Base-by-base conservation (phyloP, 345 rosid species). In the Laguncularia racemosa region DNA sequence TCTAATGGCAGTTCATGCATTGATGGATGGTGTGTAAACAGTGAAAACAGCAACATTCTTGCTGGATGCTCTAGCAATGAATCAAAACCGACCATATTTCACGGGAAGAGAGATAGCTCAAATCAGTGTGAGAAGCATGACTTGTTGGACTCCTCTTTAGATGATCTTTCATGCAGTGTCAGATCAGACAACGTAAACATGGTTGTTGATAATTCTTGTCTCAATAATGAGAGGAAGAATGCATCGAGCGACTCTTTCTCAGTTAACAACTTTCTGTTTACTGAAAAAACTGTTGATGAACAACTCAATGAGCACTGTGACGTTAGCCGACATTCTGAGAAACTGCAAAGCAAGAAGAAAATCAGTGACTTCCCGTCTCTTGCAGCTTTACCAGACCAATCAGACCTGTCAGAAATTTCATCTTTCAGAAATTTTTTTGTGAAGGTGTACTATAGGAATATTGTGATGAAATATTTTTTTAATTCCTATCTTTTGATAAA, bases 241-340 rank as follows among this genome's bases (percentile, higher is more conserved):
- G 61, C 21, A 20, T 58, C 44, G 8, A 48, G 51, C 28, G n/a
- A 44, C 20, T 46, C 61, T 14, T 38, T 28, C 33, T 58, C 61
- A 47, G 61, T 48, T 40, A 28, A 58, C 11, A 47, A 26, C 14
- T 12, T 48, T 28, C 61, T 44, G n/a, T 26, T 48, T 16, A 44
- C 43, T 20, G 44, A 48, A 10, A 47, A 40, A 55, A 23, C 46
- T 15, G 13, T 8, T 45, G 44, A 44, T 46, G 9, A 23, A 14
- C 33, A 20, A 47, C 14, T 20, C 12, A 14, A 15, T 47, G 61
- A 44, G 48, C 20, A 58, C 11, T 33, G 40, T 33, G 9, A 33
- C 9, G 7, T 9, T 6, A 33, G 40, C 40, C 40, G 9, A 33
- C 40, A 33, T 33, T 33, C 40, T 33, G 40, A 33, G 40, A 33